A percentile compares a stretch with the other conserved stretches of the same genome.
Conservation (phyloP, 768 basidiomycete species). For the Hypholoma fasciculare region DNA sequence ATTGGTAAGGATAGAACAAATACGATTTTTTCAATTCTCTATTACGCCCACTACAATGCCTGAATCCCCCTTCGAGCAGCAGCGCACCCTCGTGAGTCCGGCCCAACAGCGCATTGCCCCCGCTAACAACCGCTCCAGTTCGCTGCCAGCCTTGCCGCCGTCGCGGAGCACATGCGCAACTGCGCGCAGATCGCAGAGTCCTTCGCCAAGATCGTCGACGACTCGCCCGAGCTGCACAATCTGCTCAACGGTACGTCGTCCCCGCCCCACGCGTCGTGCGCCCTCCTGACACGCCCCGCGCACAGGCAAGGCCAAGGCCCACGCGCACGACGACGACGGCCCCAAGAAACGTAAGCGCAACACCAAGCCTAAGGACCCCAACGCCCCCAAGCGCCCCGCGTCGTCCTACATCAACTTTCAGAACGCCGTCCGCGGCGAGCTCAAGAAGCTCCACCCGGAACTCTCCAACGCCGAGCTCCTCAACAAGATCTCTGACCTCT, state of each 20-base stretch:
- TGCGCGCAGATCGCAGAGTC: constrained; percentile 61
- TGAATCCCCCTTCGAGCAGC: constrained; percentile 23
- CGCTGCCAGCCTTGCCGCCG: constrained; percentile 48
- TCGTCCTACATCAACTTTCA: constrained; percentile 95
- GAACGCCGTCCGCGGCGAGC: constrained; percentile 78
- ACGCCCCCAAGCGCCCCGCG: constrained; percentile 92
- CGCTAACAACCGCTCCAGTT: constrained; percentile 40
- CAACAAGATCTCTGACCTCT: constrained; percentile 67
- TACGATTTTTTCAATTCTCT: constrained; percentile 15
- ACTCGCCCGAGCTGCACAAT: constrained; percentile 29
- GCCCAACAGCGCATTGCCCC: background rate
- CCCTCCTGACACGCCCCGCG: constrained; percentile 16
- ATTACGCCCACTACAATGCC: constrained; percentile 14
- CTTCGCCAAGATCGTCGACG: constrained; percentile 51
- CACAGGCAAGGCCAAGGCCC: constrained; percentile 57
- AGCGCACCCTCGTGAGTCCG: constrained; percentile 31
- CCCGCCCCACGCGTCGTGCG: constrained; percentile 17
- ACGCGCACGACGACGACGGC: constrained; percentile 38
- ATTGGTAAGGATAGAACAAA: constrained; percentile 22
- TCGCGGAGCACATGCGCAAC: constrained; percentile 65
- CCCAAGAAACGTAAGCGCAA: constrained; percentile 57
- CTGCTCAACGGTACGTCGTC: constrained; percentile 22
- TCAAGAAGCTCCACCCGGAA: constrained; percentile 64
- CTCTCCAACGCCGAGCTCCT: constrained; percentile 75
- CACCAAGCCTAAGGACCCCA: constrained; percentile 81